Percentiles rank a stretch among this genome's conserved stretches.
These are phyloP conservation scores for Tillandsia fasciculata DNA, from an alignment of 176 grass and related monocot species.

Conservation along the genomic window DNA sequence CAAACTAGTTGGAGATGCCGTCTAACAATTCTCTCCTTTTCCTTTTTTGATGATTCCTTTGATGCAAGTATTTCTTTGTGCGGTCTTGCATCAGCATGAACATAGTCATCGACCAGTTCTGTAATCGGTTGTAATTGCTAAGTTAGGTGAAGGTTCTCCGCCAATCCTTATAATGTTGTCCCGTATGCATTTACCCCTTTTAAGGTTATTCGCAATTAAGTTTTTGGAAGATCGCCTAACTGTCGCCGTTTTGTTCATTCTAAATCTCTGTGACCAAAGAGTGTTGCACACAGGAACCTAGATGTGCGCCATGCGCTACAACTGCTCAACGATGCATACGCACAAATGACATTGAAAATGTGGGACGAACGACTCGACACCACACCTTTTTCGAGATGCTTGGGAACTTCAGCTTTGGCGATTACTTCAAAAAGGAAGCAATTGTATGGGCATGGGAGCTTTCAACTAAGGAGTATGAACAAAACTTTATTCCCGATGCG, in stretches of 20 bases:
- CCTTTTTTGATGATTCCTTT: too few relatives aligned
- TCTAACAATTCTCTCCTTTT: neutral
- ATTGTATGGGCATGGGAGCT: conserved; percentile 87
- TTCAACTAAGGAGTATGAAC: conserved; percentile 92
- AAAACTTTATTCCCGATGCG: conserved; percentile 40
- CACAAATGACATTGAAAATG: conserved; percentile 96
- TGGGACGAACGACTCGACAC: conserved; percentile 70
- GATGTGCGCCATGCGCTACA: conserved; percentile 70
- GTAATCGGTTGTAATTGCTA: neutral
- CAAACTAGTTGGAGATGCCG: neutral
- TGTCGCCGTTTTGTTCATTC: conserved; percentile 2
- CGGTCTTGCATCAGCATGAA: neutral
- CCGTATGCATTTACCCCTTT: neutral
- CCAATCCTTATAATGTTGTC: neutral
- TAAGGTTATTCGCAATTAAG: neutral
- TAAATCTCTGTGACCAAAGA: neutral
- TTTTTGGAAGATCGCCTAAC: neutral
- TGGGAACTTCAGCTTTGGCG: conserved; percentile 97
- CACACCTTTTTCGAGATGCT: conserved; percentile 99
- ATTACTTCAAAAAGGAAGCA: conserved; percentile 98
- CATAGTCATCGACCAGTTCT: neutral
- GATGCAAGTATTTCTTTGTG: neutral
- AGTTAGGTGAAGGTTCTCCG: neutral
- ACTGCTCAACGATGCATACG: conserved; percentile 92
- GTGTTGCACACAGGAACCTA: conserved; percentile 53